Evolutionary conservation across 2,329 filamentous ascomycete genomes (phyloP).

Genomic region (Phyllosticta citribraziliensis): DNA sequence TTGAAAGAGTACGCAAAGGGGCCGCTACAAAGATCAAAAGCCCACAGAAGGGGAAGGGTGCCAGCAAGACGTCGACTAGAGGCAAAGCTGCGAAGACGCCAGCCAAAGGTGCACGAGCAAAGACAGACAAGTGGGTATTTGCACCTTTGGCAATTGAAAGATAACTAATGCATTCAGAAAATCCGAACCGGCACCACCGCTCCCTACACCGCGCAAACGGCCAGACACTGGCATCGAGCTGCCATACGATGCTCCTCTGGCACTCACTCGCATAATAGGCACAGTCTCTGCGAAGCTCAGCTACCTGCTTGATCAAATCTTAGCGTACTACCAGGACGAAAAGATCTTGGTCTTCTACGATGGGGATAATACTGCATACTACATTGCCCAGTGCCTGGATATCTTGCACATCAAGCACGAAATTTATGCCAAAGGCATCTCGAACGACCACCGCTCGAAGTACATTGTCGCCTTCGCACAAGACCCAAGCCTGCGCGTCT

Average conservation of each 20-base stretch:
- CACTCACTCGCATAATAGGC: constrained; percentile 55
- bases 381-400: constrained; percentile 74
- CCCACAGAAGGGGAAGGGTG: neutral
- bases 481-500: constrained; percentile 58
- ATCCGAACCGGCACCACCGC: neutral
- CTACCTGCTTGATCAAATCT: constrained; percentile 67
- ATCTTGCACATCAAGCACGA: constrained; percentile 54
- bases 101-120: neutral
- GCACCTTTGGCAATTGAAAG: too few relatives aligned
- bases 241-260: constrained; percentile 43
- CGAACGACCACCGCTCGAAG: constrained; percentile 53
- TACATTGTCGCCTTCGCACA: constrained; percentile 74
- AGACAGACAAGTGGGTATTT: neutral
- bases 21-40: neutral
- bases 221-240: constrained; percentile 23
- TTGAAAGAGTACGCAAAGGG: neutral
- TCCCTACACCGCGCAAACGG: neutral
- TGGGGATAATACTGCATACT: constrained; percentile 75
- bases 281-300: constrained; percentile 81
- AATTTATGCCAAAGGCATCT: constrained; percentile 57
- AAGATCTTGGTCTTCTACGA: constrained; percentile 94
- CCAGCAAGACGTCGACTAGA: neutral
- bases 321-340: constrained; percentile 57
- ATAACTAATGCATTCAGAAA: neutral
- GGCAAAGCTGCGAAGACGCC: neutral